Evolutionary conservation across 2,329 filamentous ascomycete species (phyloP), one percentile per base, ranked within the genome.

Genomic region (Trichophyton equinum): DNA sequence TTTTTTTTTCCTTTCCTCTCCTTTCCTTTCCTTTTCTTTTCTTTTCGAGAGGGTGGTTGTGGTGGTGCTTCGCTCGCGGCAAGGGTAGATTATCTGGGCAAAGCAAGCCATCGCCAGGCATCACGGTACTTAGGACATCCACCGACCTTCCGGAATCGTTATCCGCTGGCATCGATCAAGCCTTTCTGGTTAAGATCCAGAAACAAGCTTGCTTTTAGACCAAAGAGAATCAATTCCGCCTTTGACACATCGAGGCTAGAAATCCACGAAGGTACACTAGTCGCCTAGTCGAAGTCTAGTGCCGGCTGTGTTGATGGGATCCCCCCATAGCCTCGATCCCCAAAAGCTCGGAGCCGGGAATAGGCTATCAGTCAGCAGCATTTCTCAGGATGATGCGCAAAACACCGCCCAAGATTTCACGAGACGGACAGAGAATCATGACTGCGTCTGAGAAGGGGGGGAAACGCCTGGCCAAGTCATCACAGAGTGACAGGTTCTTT

Each of bases 61-160:
- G 8, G 30, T 53, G 22, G 30, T 53, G 22, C 49, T n/a, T 51
- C 46, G 46, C 46, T 27, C 46, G 22, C 46, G 22, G 49, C 49
- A 53, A 27, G 22, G 33, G 22, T 30, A 30, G 49, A 6, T 27
- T 53, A n/a, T 53, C 49, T 53, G 49, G 49, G 49, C 49, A 22
- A 22, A 51, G 22, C 11, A 53, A 53, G 49, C 49, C 49, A 53
- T 53, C 49, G 49, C 49, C 49, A 53, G 49, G 22, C 49, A 33
- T 27, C 7, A 30, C 27, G 33, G 33, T 38, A 38, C 33, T 38
- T 38, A 30, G 33, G 33, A 53, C 22, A 22, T 33, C 22, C 22
- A 53, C 49, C 30, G 49, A 53, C 49, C 49, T 53, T 53, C 49
- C 49, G 49, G 49, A 53, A 53, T 53, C 22, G 49, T 53, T 53